Evolutionary conservation across 331 rosid species (phyloP).

Genomic region (Malus hybrid): DNA sequence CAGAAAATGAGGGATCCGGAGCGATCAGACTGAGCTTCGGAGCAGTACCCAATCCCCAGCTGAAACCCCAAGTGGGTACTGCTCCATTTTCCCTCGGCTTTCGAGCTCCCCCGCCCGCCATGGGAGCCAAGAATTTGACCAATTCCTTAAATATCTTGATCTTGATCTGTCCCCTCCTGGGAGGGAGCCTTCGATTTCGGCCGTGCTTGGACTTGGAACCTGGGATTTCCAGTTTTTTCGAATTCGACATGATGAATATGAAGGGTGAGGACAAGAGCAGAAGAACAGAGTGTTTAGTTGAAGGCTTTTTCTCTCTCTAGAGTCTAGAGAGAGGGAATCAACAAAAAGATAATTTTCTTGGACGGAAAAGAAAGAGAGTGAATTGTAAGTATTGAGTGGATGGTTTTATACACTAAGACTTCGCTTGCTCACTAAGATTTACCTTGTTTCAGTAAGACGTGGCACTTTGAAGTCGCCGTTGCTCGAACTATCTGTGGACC

Average conservation of each 20-base stretch:
- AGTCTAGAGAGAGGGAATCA: neutral
- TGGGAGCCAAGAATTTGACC: neutral
- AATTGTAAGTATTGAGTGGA: too few species aligned
- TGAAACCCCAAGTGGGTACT: too few species aligned
- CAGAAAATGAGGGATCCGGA: neutral
- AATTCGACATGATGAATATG: slow-evolving; percentile 6
- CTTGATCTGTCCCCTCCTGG: slow-evolving; percentile 19
- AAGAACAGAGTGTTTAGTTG: neutral
- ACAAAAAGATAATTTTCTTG: neutral
- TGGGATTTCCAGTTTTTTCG: slow-evolving; percentile 1
- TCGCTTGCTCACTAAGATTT: too few species aligned
- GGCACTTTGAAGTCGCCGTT: too few species aligned
- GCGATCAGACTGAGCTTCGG: slow-evolving; percentile 5
- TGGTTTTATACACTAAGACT: too few species aligned
- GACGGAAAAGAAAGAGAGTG: neutral
- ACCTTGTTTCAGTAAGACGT: too few species aligned
- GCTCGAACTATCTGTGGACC: too few species aligned
- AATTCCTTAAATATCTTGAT: neutral
- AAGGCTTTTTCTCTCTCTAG: too few species aligned
- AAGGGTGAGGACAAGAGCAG: neutral
- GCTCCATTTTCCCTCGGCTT: neutral
- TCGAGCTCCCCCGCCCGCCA: neutral
- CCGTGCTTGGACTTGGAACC: neutral
- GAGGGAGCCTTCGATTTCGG: neutral
- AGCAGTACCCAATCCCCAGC: slow-evolving; percentile 2